Conservation (phyloP, 2,329 filamentous ascomycete species). For the Sporothrix globosa region DNA sequence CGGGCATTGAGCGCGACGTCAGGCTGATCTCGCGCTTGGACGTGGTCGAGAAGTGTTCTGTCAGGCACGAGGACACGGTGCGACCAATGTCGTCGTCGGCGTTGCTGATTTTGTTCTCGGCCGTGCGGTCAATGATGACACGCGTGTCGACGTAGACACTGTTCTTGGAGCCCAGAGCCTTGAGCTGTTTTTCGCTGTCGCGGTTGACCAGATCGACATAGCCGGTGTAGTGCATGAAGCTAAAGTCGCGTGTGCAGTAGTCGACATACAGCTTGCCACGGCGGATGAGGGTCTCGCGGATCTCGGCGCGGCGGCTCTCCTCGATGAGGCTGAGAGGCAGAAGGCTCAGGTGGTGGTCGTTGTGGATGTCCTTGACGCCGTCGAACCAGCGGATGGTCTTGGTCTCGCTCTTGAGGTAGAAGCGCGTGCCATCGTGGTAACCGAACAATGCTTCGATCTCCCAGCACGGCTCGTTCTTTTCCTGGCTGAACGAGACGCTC, state of each 20-base stretch:
- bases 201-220: background rate
- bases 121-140: slow-evolving; percentile 28
- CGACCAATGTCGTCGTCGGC: slow-evolving; percentile 19
- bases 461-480: slow-evolving; percentile 30
- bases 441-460: slow-evolving; percentile 10
- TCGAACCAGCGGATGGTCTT: slow-evolving; percentile 23
- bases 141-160: slow-evolving; percentile 8
- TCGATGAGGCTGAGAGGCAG: slow-evolving; percentile 20
- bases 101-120: slow-evolving; percentile 26
- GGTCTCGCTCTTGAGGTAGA: slow-evolving; percentile 12
- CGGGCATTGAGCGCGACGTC: slow-evolving; percentile 17
- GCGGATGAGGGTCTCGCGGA: slow-evolving; percentile 20
- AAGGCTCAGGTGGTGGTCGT: slow-evolving; percentile 20
- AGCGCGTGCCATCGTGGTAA: slow-evolving; percentile 20
- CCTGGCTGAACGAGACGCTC: slow-evolving; percentile 12
- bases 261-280: slow-evolving; percentile 28
- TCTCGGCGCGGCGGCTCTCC: slow-evolving; percentile 10
- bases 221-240: slow-evolving; percentile 26
- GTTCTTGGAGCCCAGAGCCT: slow-evolving; percentile 13
- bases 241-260: slow-evolving; percentile 28
- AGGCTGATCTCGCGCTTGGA: slow-evolving; percentile 18
- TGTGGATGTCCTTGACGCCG: slow-evolving; percentile 24
- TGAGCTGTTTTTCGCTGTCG: slow-evolving; percentile 24
- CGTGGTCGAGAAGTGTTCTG: slow-evolving; percentile 9
- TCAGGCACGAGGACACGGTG: slow-evolving; percentile 13